phyloP scores from a whole-genome alignment of 345 rosid species.

The Eucalyptus cladocalyx region DNA sequence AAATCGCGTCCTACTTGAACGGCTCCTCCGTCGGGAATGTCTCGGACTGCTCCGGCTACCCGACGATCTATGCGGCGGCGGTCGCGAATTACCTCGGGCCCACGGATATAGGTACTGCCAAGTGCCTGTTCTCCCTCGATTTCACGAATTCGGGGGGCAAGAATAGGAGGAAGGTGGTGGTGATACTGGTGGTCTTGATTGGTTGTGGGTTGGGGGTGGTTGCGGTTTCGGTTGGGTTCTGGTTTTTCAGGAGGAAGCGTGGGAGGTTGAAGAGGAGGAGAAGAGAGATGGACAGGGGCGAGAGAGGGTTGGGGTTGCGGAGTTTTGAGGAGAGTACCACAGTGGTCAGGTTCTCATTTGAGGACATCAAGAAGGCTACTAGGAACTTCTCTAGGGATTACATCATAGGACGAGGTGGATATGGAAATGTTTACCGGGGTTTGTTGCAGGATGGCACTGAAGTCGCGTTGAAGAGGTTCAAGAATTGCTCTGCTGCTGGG shows the following conservation, averaged over 20 bases:
- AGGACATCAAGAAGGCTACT: constrained; percentile 73
- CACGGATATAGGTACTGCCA: constrained; percentile 42
- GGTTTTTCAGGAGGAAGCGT: constrained; percentile 22
- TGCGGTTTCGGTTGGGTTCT: constrained; percentile 21
- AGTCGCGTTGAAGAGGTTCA: constrained; percentile 90
- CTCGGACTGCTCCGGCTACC: constrained; percentile 50
- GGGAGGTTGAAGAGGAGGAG: constrained; percentile 10
- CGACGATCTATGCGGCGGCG: constrained; percentile 70
- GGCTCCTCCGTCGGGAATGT: constrained; percentile 48
- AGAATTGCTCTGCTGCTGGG: constrained; percentile 77
- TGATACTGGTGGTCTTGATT: constrained; percentile 8
- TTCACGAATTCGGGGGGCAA: not conserved
- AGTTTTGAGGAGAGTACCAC: constrained; percentile 62
- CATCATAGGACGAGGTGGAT: constrained; percentile 80
- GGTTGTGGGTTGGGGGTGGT: constrained; percentile 8
- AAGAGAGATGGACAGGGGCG: constrained; percentile 7
- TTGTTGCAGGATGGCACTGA: constrained; percentile 51
- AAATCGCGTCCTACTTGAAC: constrained; percentile 27
- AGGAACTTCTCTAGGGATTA: constrained; percentile 57
- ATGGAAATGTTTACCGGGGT: constrained; percentile 82
- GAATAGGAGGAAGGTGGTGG: constrained; percentile 2
- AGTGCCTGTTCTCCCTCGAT: constrained; percentile 53
- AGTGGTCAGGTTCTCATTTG: constrained; percentile 47
- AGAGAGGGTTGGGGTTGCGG: constrained; percentile 27
- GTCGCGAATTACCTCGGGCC: constrained; percentile 51